phyloP scores from a whole-genome alignment of 2,329 filamentous ascomycete species.

The Neofusicoccum laricinum region DNA sequence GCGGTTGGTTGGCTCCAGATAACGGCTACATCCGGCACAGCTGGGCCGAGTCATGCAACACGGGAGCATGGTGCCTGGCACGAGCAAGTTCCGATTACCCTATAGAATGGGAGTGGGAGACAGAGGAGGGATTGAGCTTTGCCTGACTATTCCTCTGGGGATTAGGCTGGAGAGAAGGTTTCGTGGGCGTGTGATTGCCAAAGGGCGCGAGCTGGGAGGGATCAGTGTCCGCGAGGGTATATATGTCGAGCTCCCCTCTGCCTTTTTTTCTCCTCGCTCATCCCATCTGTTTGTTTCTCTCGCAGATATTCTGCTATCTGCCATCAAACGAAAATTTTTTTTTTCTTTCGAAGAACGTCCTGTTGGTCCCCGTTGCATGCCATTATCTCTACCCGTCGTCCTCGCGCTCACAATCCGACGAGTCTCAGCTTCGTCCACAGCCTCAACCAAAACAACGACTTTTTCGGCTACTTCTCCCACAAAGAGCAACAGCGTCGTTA shows the following conservation, averaged over 20 bases:
- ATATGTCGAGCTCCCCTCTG: background rate
- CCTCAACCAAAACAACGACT: background rate
- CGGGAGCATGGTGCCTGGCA: no score
- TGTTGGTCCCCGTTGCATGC: background rate
- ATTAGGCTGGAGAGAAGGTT: conserved; percentile 7
- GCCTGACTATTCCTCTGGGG: background rate
- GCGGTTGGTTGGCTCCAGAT: background rate
- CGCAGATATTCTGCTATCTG: background rate
- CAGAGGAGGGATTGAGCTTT: background rate
- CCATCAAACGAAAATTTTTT: background rate
- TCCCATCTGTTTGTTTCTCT: background rate
- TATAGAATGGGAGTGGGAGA: background rate
- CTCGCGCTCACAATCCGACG: conserved; percentile 5
- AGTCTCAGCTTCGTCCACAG: background rate
- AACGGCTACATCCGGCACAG: conserved; percentile 7
- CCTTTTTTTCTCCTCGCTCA: background rate
- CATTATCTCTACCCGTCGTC: background rate
- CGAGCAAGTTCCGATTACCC: background rate
- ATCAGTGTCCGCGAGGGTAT: background rate
- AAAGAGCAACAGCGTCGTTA: background rate
- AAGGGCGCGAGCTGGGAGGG: background rate
- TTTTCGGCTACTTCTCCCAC: background rate
- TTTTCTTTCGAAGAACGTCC: background rate
- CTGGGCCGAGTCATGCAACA: background rate
- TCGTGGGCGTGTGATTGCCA: background rate